These are phyloP conservation scores for Neofusicoccum ribis DNA, from an alignment of 2,329 filamentous ascomycete species.

Conservation along the genomic window DNA sequence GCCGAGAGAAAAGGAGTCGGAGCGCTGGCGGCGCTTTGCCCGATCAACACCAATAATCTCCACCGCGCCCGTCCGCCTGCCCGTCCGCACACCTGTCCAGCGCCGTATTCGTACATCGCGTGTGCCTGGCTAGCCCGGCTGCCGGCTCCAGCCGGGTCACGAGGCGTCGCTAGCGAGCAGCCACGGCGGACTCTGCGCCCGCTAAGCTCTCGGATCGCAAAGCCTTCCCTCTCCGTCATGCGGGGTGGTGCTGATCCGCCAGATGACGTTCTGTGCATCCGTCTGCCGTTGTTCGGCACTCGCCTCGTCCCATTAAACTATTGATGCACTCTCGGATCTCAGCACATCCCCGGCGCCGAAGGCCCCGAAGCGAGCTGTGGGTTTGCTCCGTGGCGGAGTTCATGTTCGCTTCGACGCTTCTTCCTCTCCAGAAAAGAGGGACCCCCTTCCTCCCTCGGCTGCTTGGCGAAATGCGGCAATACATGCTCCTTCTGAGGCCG, in stretches of 20 bases:
- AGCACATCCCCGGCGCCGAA: neutral
- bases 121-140: neutral
- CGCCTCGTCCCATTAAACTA: no score
- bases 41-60: constrained; percentile 12
- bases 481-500: no score
- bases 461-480: neutral
- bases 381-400: neutral
- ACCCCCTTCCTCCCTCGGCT: neutral
- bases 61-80: neutral
- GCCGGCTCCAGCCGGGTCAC: neutral
- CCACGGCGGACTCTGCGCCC: neutral
- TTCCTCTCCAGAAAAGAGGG: neutral
- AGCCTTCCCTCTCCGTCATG: neutral
- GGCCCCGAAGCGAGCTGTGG: neutral
- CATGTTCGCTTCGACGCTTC: neutral
- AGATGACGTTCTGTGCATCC: constrained; percentile 1
- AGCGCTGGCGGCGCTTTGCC: neutral
- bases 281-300: no score
- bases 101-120: neutral
- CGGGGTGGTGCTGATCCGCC: constrained; percentile 3
- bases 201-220: constrained; percentile 11
- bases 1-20: neutral
- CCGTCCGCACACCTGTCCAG: neutral
- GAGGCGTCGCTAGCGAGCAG: constrained; percentile 1
- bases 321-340: neutral